A percentile compares a stretch with the other conserved stretches of the same genome.
Conservation (phyloP, 768 basidiomycete genomes). For the Pulveroboletus sp. region DNA sequence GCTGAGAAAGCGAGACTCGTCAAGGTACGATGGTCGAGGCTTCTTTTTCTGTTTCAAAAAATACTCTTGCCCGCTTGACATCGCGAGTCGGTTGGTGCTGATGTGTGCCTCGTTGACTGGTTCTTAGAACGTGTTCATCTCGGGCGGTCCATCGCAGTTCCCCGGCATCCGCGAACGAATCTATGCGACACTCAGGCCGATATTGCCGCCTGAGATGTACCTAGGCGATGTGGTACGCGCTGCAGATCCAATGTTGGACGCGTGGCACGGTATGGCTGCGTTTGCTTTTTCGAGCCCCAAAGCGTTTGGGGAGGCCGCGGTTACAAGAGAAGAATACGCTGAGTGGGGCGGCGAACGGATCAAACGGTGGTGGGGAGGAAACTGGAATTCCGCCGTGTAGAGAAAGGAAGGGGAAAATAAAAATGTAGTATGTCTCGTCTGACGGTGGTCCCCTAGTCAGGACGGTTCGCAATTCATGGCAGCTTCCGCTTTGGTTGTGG, state of each 20-base stretch:
- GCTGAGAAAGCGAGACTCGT: conserved; percentile 68
- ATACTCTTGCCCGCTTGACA: not conserved
- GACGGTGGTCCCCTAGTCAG: not conserved
- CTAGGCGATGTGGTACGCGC: conserved; percentile 57
- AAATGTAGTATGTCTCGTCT: not conserved
- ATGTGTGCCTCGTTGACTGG: not conserved
- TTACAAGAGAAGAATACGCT: conserved; percentile 80
- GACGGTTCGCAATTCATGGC: too few species aligned
- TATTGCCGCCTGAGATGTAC: conserved; percentile 78
- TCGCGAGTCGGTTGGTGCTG: not conserved
- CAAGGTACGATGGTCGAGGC: conserved; percentile 45
- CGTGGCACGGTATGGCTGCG: conserved; percentile 91
- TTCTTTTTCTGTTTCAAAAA: not conserved
- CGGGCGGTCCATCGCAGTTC: conserved; percentile 75
- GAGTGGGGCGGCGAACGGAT: conserved; percentile 87
- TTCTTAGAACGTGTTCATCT: conserved; percentile 79
- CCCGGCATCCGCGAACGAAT: conserved; percentile 67
- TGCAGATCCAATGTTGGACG: conserved; percentile 62
- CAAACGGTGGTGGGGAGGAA: conserved; percentile 89
- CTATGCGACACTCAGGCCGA: conserved; percentile 69
- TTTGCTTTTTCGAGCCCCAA: conserved; percentile 62
- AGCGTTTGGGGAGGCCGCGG: conserved; percentile 49
- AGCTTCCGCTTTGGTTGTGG: too few species aligned
- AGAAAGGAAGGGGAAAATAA: not conserved
- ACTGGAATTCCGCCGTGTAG: conserved; percentile 54